Evolutionary conservation across 805 yeast species (phyloP).

Genomic region (Nakazawaea wickerhamii): DNA sequence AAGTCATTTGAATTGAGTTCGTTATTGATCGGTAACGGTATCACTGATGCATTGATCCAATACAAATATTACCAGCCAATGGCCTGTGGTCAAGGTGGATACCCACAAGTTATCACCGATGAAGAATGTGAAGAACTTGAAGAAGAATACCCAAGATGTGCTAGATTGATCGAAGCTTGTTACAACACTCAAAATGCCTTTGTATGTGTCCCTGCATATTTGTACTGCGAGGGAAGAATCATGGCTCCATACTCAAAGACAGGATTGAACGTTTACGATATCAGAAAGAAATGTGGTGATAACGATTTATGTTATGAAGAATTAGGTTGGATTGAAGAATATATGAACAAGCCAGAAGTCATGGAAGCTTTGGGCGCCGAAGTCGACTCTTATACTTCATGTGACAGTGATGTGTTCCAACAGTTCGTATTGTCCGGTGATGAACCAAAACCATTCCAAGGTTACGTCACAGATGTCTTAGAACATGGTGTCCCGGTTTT

Average conservation of each 20-base stretch:
- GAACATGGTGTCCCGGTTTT: conserved; percentile 75
- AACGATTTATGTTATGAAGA: conserved; percentile 73
- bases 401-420: conserved; percentile 73
- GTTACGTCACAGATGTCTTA: conserved; percentile 63
- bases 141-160: conserved; percentile 69
- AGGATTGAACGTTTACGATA: conserved; percentile 89
- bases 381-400: conserved; percentile 68
- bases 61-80: conserved; percentile 78
- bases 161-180: conserved; percentile 69
- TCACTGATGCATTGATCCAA: conserved; percentile 80
- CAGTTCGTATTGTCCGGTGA: conserved; percentile 86
- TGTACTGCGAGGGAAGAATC: conserved; percentile 84
- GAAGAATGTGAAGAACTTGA: conserved; percentile 75
- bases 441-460: conserved; percentile 87
- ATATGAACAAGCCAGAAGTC: conserved; percentile 72
- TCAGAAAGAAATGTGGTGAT: conserved; percentile 69
- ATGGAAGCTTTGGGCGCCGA: conserved; percentile 86
- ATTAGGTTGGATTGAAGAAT: conserved; percentile 67
- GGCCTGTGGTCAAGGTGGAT: conserved; percentile 94
- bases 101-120: conserved; percentile 66
- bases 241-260: conserved; percentile 78
- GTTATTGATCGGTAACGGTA: conserved; percentile 85
- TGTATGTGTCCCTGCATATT: conserved; percentile 86
- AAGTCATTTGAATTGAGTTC: conserved; percentile 63
- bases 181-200: conserved; percentile 69